Evolutionary conservation across 164 flowering plant species (phyloP).

Genomic region (Nymphaea colorata): DNA sequence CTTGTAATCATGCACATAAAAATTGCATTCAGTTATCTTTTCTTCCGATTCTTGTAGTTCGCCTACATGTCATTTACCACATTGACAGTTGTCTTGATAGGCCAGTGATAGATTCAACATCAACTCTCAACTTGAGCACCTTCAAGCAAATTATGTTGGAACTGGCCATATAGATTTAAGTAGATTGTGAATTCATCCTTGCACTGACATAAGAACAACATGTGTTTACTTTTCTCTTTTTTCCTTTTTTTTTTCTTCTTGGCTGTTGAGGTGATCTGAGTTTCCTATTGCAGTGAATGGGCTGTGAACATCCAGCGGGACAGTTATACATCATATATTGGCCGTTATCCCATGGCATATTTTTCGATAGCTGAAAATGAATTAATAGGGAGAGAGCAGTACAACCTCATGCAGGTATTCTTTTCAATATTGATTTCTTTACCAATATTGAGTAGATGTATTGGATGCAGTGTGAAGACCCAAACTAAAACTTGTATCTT

Average conservation of each 20-base stretch:
- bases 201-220: not conserved
- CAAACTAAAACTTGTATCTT: too few relatives aligned
- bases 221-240: too few relatives aligned
- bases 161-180: slow-evolving; percentile 94
- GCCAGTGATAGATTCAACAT: slow-evolving; percentile 98
- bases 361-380: slow-evolving; percentile 93
- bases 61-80: too few relatives aligned
- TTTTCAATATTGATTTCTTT: too few relatives aligned
- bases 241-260: too few relatives aligned
- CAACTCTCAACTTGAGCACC: slow-evolving; percentile 97
- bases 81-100: slow-evolving; percentile 17
- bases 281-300: slow-evolving; percentile 63
- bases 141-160: slow-evolving; percentile 95
- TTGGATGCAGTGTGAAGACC: too few relatives aligned
- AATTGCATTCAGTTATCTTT: too few relatives aligned
- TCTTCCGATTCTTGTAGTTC: too few relatives aligned
- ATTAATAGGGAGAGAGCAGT: slow-evolving; percentile 91
- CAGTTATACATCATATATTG: slow-evolving; percentile 89
- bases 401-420: slow-evolving; percentile 94
- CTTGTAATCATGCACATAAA: too few relatives aligned
- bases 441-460: too few relatives aligned
- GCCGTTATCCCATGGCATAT: slow-evolving; percentile 81
- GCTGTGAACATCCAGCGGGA: slow-evolving; percentile 97
- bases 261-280: too few relatives aligned
- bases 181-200: slow-evolving; percentile 51